Evolutionary conservation across 2,329 filamentous ascomycete species (phyloP), one percentile per base, ranked within the genome.

Genomic region (Biscogniauxia sp.): DNA sequence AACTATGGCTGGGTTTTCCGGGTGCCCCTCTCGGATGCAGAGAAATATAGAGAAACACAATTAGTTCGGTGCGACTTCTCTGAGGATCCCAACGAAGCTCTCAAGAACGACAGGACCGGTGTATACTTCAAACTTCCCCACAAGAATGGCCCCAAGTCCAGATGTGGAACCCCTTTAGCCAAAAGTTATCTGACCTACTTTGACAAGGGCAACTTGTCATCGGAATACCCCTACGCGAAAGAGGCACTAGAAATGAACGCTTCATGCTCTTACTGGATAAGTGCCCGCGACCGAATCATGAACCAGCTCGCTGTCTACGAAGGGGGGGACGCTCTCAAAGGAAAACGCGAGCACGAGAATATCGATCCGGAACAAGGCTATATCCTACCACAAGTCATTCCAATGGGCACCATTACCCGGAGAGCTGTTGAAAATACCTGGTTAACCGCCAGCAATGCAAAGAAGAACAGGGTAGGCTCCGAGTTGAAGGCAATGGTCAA

Each of bases 191-290:
- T 97, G 60, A 76, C 87, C 56, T 97, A 96, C 73, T 98, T 99
- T 70, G 95, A 99, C 70, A 91, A 90, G 41, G 94, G 93, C 0
- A 91, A 84, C 0, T 79, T 99, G 2, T 91, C 92, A 0, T 98
- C 94, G 0, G 90, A 97, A 74, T 98, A 90, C 70, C 74, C 87
- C 0, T 94, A 97, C 70, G 95, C 95, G 0, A 98, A 96, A 72
- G 93, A 97, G 74, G 95, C 96, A 0, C 79, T 99, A 51, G 91
- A 98, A 69, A 99, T 99, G 95, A 99, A 99, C 69, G 93, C 95
- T 0, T 97, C 93, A 0, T 99, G 96, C 73, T 98, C 94, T 0
- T 99, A 99, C 76, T 99, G 96, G 95, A 98, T 99, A 69, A 97
- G 92, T 70, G 93, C 95, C 17, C 85, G 95, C 63, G 92, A 97